Percentiles rank a stretch among this genome's conserved stretches.
Evolutionary conservation across 805 yeast genomes (phyloP).

Genomic region (Cyberlindnera saturnus): DNA sequence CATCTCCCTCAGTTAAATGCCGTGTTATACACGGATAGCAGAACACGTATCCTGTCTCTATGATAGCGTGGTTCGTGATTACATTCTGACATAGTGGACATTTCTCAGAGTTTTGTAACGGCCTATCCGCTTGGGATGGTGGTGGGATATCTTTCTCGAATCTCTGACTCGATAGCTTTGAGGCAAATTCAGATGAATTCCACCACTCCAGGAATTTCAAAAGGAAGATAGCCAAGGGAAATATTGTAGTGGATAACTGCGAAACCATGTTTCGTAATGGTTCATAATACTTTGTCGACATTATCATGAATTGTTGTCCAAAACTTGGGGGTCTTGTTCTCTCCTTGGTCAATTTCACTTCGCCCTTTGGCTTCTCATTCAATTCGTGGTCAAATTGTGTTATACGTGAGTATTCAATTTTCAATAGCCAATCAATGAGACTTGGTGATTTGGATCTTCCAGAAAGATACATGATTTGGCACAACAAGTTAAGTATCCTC

Average conservation of each 20-base stretch:
- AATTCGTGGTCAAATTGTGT: slow-evolving; percentile 23
- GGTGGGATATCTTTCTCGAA: slow-evolving; percentile 42
- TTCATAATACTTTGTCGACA: slow-evolving; percentile 7
- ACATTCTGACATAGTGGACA: slow-evolving; percentile 69
- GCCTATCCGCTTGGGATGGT: slow-evolving; percentile 14
- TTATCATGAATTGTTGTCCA: slow-evolving; percentile 16
- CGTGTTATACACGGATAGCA: slow-evolving; percentile 83
- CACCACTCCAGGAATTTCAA: slow-evolving; percentile 92
- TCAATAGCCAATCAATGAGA: slow-evolving; percentile 52
- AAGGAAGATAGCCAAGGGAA: slow-evolving; percentile 78
- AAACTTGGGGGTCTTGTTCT: slow-evolving; percentile 22
- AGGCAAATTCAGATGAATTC: slow-evolving; percentile 69
- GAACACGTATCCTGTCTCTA: slow-evolving; percentile 88
- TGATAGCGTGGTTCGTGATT: slow-evolving; percentile 73
- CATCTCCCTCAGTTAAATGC: slow-evolving; percentile 44
- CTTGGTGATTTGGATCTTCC: slow-evolving; percentile 61
- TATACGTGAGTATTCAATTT: slow-evolving; percentile 51
- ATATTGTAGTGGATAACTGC: slow-evolving; percentile 33
- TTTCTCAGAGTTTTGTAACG: slow-evolving; percentile 26
- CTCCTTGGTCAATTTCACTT: neutral
- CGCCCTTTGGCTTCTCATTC: slow-evolving; percentile 10
- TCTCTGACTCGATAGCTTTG: slow-evolving; percentile 39
- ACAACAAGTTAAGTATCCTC: slow-evolving; percentile 44
- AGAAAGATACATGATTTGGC: slow-evolving; percentile 61
- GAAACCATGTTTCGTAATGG: slow-evolving; percentile 16